Evolutionary conservation across 441 rosid species (phyloP).

Genomic region (Eutrema salsugineum): DNA sequence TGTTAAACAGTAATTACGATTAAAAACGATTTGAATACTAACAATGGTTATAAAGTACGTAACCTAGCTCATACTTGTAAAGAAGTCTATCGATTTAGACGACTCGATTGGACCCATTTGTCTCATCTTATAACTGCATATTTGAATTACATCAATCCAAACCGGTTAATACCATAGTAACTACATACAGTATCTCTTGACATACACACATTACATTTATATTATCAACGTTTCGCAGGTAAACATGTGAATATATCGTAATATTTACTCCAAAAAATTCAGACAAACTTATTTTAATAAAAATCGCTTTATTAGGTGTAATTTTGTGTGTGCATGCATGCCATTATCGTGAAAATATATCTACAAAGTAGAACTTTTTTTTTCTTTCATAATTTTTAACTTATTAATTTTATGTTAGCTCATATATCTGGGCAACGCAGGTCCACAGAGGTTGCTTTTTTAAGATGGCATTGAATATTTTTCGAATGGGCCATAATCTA

Average conservation of each 20-base stretch:
- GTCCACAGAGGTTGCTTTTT: conserved; percentile 22
- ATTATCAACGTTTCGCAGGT: too few species aligned
- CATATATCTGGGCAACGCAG: conserved; percentile 13
- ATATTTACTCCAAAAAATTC: neutral
- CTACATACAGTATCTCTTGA: too few species aligned
- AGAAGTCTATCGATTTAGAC: too few species aligned
- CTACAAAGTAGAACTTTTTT: conserved; percentile 26
- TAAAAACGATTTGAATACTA: neutral
- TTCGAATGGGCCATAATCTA: conserved; percentile 17
- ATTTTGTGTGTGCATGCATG: conserved; percentile 21
- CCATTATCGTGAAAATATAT: conserved; percentile 27
- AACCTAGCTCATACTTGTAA: too few species aligned
- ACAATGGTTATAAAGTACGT: too few species aligned
- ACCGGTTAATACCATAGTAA: too few species aligned
- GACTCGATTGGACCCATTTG: too few species aligned
- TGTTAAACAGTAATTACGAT: too few species aligned
- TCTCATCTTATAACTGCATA: too few species aligned
- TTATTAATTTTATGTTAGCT: conserved; percentile 1
- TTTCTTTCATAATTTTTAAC: conserved; percentile 1
- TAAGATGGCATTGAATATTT: conserved; percentile 6
- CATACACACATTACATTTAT: too few species aligned
- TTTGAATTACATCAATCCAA: too few species aligned
- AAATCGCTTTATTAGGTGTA: conserved; percentile 23
- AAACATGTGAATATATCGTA: too few species aligned
- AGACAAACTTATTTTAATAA: neutral